Percentiles rank a stretch among this genome's conserved stretches.
phyloP scores from a whole-genome alignment of 495 filamentous ascomycete genomes.

The Podospora sp. region DNA sequence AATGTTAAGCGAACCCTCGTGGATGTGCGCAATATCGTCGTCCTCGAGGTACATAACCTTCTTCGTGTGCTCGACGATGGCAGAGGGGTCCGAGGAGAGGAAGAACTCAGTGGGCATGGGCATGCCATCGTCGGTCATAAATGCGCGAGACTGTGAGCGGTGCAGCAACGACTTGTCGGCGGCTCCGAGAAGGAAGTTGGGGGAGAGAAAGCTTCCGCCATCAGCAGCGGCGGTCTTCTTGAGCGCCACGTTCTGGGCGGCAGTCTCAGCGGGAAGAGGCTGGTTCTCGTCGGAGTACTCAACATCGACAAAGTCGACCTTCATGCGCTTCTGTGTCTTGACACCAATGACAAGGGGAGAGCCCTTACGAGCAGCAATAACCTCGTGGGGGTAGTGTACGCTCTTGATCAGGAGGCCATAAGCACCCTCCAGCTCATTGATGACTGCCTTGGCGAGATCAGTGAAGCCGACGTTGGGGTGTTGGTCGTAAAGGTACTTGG shows the following conservation, averaged over 20 bases:
- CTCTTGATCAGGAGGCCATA: constrained; percentile 97
- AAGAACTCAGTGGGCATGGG: constrained; percentile 99
- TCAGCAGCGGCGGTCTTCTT: constrained; percentile 66
- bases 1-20: constrained; percentile 98
- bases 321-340: constrained; percentile 96
- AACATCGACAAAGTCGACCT: constrained; percentile 99
- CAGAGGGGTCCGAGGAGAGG: constrained; percentile 95
- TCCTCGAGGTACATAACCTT: constrained; percentile 99
- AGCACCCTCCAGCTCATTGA: constrained; percentile 96
- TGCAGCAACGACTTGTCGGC: constrained; percentile 97
- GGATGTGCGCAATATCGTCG: constrained; percentile 98
- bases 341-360: constrained; percentile 96
- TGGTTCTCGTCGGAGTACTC: constrained; percentile 84
- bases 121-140: constrained; percentile 95
- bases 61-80: constrained; percentile 99
- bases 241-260: constrained; percentile 92
- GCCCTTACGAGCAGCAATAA: constrained; percentile 96
- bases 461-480: constrained; percentile 95
- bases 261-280: constrained; percentile 88
- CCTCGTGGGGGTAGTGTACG: constrained; percentile 96
- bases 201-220: constrained; percentile 56
- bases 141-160: constrained; percentile 95
- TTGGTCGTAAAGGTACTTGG: constrained; percentile 97
- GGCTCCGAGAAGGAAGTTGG: constrained; percentile 76
- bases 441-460: constrained; percentile 92